phyloP scores from a whole-genome alignment of 2,329 filamentous ascomycete genomes.

The Colletotrichum echinochloae region DNA sequence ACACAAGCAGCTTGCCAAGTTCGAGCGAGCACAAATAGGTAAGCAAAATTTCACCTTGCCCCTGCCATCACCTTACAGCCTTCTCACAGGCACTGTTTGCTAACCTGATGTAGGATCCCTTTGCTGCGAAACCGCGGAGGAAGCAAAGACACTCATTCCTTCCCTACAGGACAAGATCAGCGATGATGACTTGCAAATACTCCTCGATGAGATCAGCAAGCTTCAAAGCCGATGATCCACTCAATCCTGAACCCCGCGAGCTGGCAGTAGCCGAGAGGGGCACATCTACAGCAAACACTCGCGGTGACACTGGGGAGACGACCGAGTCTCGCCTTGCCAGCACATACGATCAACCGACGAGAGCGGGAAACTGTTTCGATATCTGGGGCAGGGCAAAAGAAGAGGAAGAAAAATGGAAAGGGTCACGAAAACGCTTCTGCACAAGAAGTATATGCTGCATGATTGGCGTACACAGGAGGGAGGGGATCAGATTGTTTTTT shows the following conservation, averaged over 20 bases:
- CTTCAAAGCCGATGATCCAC: constrained; percentile 59
- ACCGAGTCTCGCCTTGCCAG: background rate
- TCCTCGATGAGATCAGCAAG: constrained; percentile 92
- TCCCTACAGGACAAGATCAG: constrained; percentile 89
- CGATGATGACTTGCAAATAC: constrained; percentile 87
- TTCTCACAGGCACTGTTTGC: background rate
- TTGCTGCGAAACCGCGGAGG: constrained; percentile 92
- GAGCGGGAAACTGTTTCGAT: background rate
- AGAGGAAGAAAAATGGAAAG: constrained; percentile 10
- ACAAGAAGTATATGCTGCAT: constrained; percentile 36
- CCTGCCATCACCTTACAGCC: background rate
- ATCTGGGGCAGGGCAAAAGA: constrained; percentile 1
- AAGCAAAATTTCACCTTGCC: constrained; percentile 45
- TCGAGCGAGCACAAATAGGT: constrained; percentile 95
- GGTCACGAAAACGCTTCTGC: constrained; percentile 26
- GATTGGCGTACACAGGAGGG: constrained; percentile 39
- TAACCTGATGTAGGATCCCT: constrained; percentile 74
- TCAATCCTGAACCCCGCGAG: background rate
- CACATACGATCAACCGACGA: background rate
- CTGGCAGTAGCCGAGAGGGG: background rate
- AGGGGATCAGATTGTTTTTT: constrained; percentile 38
- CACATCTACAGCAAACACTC: background rate
- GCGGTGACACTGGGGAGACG: background rate
- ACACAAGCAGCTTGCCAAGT: constrained; percentile 85
- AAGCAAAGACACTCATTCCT: constrained; percentile 96